phyloP scores from a whole-genome alignment of 495 filamentous ascomycete species.

The Lindgomyces ingoldianus region DNA sequence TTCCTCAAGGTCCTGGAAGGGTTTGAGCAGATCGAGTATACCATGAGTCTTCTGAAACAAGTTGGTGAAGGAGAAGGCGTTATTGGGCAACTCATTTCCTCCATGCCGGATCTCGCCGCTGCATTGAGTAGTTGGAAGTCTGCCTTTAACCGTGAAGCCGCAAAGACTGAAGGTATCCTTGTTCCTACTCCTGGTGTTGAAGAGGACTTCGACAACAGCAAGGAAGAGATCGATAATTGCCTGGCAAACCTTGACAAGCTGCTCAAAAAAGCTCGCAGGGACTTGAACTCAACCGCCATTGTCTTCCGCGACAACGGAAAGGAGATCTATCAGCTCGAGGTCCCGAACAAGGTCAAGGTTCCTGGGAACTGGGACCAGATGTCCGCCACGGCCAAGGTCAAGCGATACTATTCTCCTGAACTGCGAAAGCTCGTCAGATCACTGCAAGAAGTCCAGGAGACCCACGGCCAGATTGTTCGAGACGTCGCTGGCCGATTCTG shows the following conservation, averaged over 20 bases:
- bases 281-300: constrained; percentile 68
- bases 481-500: constrained; percentile 84
- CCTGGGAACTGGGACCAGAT: constrained; percentile 92
- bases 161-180: constrained; percentile 71
- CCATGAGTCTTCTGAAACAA: constrained; percentile 71
- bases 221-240: constrained; percentile 71
- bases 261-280: constrained; percentile 67
- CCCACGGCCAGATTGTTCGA: constrained; percentile 87
- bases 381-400: constrained; percentile 87
- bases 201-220: constrained; percentile 86
- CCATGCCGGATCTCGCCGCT: constrained; percentile 79
- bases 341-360: constrained; percentile 81
- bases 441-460: constrained; percentile 92
- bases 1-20: constrained; percentile 94
- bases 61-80: constrained; percentile 74
- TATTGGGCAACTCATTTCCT: constrained; percentile 75
- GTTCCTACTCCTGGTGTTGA: constrained; percentile 89
- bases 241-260: constrained; percentile 69
- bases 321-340: constrained; percentile 95
- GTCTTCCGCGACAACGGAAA: constrained; percentile 89
- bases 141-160: constrained; percentile 84
- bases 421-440: constrained; percentile 77
- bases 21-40: constrained; percentile 95
- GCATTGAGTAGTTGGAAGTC: constrained; percentile 84
- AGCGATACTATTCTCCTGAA: constrained; percentile 91